Evolutionary conservation across 805 yeast genomes (phyloP), one percentile per base, ranked within the genome.

Genomic region (Candida peoriensis): DNA sequence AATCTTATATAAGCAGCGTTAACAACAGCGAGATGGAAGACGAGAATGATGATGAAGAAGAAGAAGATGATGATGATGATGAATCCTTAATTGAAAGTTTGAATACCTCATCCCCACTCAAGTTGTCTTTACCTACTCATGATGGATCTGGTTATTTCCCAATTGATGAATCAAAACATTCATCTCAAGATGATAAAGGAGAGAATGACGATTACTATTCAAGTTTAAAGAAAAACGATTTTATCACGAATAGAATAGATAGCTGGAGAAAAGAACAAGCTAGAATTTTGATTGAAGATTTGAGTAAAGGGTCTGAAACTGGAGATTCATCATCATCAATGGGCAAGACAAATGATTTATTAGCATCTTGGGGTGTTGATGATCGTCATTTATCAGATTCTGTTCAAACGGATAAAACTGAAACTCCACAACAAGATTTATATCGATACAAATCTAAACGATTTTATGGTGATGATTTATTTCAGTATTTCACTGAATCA

Each of bases 321-420:
- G n/a, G n/a, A n/a, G 24, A n/a, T 12, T 20, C 41, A 1, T 20
- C 25, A 11, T 17, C 30, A 7, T 31, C 40, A 15, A 31, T 18
- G 16, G 28, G 24, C 8, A 30, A 36, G 19, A 21, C 47, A 4
- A 44, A 39, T 23, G 59, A 57, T 8, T 32, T 55, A 2, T 35
- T 57, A n/a, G 52, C 52, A 3, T 57, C 61, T 1, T 58, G 63
- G 63, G 63, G 61, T 16, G 55, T 55, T 34, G 62, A 55, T 25
- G 56, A 57, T 20, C 36, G 45, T 8, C 43, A 28, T 18, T 36
- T 19, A 25, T n/a, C 32, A 3, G 28, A 35, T 1, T n/a, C 28
- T 9, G 19, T 5, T 8, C 8, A 27, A 4, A 16, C 28, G n/a
- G 30, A 24, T 5, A 20, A 30, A 15, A 24, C 29, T 11, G 38